Evolutionary conservation across 805 yeast genomes (phyloP), one percentile per base, ranked within the genome.

Genomic region (Zygosaccharomyces kombuchaensis): DNA sequence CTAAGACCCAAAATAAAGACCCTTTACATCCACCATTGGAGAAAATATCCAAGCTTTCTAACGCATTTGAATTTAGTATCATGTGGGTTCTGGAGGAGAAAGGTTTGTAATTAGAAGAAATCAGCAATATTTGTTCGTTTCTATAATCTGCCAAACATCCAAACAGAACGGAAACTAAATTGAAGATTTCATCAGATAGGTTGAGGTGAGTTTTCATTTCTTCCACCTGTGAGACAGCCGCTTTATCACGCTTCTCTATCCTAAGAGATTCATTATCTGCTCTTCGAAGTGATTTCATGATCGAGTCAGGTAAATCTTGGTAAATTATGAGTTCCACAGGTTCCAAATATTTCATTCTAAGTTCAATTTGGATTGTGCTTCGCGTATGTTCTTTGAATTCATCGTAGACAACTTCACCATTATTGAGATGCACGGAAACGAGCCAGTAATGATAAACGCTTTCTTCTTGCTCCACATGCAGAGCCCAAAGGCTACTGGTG

Each of bases 331-430:
- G 73, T 61, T 91, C 98, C 34, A 81, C 76, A 0, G 98, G 97
- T 34, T 78, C 78, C 48, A 90, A 66, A 61, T 87, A 88, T 36
- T 77, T 66, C 6, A 88, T 62, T 44, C 98, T 66, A 0, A 95
- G 86, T 50, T 85, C 89, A 16, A 91, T 65, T 51, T 82, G 82
- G 34, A 69, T 74, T n/a, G 82, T 71, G 9, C 77, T 45, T 50
- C 44, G 43, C 9, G 68, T 62, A 14, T 72, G 71, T 57, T 89
- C 97, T 2, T 60, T 59, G 58, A 93, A 88, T 7, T 66, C 65
- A 61, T 93, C 98, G 51, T 78, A 78, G 0, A 86, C 62, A 2
- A 89, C 75, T 36, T 84, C 87, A 0, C 96, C 96, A 0, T 90
- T 81, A 81, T 62, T 85, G 82, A 13, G 82, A 78, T 8, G 88